Base-by-base conservation (phyloP, 805 yeast genomes). In the Candida rishiriensis region DNA sequence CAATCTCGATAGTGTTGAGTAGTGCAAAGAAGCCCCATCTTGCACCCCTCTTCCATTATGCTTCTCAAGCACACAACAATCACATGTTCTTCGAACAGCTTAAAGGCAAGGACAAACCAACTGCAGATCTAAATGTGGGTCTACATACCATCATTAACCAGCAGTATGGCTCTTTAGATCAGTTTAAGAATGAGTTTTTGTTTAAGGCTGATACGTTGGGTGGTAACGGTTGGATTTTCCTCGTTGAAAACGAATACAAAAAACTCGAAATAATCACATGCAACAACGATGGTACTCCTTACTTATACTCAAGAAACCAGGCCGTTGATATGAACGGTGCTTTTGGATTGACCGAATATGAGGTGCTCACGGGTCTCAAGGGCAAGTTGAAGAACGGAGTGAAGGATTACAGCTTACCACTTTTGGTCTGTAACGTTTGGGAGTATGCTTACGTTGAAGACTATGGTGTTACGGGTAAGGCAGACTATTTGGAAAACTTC, bases 1-100 rank as follows among this genome's bases (percentile, higher is more conserved):
- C 96, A 3, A 79, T 83, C 61, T 85, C 85, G 49, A 78, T 88
- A 43, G 61, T 81, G 46, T 65, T 80, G 47, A 75, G 81, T 51
- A 79, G 93, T 1, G 84, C 89, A 3, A 76, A 77, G 55, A 77
- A 79, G 50, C 71, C 85, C 29, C 77, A 80, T 29, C 77, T 78
- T 55, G 82, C 89, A 30, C 77, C 78, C 43, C 65, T 78, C n/a
- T 90, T 83, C 73, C 93, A 90, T 66, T 79, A 75, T 58, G 97
- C 98, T 3, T 86, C 96, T 4, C 95, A 86, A 61, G 82, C 89
- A 2, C 91, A 86, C 69, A 90, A 89, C 68, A 93, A 93, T 69
- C 99, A 91, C 66, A 73, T 93, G 40, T 88, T 85, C 56, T 81
- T 89, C 58, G 79, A 84, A 62, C 85, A 85, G 57, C 67, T 83